Evolutionary conservation across 2,329 filamentous ascomycete species (phyloP).

Genomic region (Diaporthe humulicola): DNA sequence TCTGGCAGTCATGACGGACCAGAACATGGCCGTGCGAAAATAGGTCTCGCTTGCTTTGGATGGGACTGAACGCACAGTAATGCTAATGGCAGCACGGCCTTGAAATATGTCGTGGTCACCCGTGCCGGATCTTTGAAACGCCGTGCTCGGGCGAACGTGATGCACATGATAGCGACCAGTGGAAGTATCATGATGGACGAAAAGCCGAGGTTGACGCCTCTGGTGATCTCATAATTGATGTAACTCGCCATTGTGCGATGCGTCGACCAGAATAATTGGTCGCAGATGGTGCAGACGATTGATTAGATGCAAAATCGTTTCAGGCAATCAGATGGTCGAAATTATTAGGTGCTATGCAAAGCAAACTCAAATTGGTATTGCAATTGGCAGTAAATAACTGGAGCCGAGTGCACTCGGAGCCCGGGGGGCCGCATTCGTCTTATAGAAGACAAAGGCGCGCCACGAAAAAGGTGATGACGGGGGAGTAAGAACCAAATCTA

Average conservation of each 20-base stretch:
- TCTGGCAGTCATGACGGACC: too few species aligned
- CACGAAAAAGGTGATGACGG: too few species aligned
- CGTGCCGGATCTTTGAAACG: not conserved
- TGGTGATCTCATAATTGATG: not conserved
- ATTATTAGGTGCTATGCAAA: not conserved
- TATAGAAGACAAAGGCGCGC: constrained; percentile 3
- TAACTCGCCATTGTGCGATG: not conserved
- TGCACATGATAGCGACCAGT: not conserved
- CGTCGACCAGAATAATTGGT: not conserved
- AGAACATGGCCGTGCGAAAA: too few species aligned
- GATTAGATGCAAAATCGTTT: not conserved
- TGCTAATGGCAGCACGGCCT: not conserved
- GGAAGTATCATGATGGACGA: constrained; percentile 1
- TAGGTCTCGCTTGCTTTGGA: not conserved
- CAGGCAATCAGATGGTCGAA: not conserved
- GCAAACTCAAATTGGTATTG: not conserved
- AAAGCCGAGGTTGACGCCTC: constrained; percentile 7
- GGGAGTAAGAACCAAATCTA: not conserved
- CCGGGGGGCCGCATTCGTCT: not conserved
- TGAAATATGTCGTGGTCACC: not conserved
- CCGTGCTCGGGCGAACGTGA: constrained; percentile 9
- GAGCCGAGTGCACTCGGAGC: not conserved
- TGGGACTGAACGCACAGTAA: not conserved
- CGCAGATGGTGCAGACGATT: not conserved
- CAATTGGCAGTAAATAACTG: not conserved